Evolutionary conservation across 805 yeast species (phyloP).

Genomic region (Wickerhamomyces rabaulensis): DNA sequence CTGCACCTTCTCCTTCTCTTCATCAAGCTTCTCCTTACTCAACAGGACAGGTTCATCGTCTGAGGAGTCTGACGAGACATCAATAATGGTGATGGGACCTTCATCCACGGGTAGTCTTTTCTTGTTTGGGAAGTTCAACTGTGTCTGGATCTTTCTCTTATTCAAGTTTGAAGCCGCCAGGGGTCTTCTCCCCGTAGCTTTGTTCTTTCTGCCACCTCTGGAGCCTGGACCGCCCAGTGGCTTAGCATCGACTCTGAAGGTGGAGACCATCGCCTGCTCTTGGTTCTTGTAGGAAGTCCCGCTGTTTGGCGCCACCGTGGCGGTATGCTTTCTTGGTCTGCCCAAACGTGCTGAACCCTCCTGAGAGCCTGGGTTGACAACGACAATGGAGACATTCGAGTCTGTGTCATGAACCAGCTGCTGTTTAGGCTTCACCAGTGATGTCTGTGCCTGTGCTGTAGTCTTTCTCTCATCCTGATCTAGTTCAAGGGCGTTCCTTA

Average conservation of each 20-base stretch:
- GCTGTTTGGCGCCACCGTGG: slow-evolving; percentile 1
- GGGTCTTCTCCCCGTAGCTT: background rate
- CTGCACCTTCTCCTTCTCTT: background rate
- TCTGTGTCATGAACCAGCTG: slow-evolving; percentile 16
- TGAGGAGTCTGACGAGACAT: background rate
- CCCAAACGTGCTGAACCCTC: slow-evolving; percentile 23
- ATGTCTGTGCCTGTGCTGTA: background rate
- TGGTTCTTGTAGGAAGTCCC: slow-evolving; percentile 12
- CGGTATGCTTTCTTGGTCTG: slow-evolving; percentile 19
- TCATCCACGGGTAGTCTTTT: background rate
- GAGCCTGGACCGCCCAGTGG: slow-evolving; percentile 26
- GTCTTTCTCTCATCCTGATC: background rate
- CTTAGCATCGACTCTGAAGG: slow-evolving; percentile 20
- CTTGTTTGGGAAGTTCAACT: slow-evolving; percentile 6
- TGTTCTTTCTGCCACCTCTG: slow-evolving; percentile 20
- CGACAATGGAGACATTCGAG: slow-evolving; percentile 22
- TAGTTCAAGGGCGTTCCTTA: background rate
- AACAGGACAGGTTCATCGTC: background rate
- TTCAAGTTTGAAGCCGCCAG: background rate
- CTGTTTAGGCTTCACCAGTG: slow-evolving; percentile 17
- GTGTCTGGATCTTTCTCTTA: slow-evolving; percentile 8
- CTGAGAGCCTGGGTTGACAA: slow-evolving; percentile 22
- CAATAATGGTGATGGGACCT: background rate
- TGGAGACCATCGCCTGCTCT: slow-evolving; percentile 20
- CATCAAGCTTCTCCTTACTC: background rate